phyloP scores from a whole-genome alignment of 2,329 filamentous ascomycete species.

The Stachybotrys chlorohalonatus region DNA sequence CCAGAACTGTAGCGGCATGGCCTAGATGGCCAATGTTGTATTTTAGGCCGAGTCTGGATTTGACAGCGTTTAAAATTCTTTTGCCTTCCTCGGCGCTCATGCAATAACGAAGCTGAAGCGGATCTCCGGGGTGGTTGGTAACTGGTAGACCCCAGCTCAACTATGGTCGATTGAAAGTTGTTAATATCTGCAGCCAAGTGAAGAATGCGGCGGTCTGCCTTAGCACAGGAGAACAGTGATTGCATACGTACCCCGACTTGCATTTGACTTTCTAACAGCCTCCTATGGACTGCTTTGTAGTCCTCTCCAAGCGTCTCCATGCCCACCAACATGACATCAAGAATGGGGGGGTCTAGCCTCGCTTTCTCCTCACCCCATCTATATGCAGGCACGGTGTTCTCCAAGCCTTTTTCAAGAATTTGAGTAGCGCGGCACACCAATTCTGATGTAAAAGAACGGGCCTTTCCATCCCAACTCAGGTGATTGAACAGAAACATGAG shows the following conservation, averaged over 20 bases:
- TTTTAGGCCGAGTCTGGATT: neutral
- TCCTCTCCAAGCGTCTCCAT: neutral
- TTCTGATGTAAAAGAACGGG: neutral
- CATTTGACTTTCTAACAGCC: neutral
- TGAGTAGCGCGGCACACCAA: neutral
- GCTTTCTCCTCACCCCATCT: slow-evolving; percentile 2
- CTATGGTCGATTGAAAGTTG: neutral
- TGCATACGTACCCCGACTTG: neutral
- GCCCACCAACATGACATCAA: slow-evolving; percentile 1
- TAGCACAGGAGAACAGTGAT: neutral
- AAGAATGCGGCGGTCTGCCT: neutral
- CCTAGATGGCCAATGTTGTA: slow-evolving; percentile 1
- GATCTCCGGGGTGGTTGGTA: neutral
- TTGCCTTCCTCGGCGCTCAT: neutral
- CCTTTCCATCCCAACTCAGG: slow-evolving; percentile 1
- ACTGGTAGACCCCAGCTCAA: slow-evolving; percentile 1
- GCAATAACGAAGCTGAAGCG: neutral
- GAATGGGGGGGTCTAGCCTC: slow-evolving; percentile 1
- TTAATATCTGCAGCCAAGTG: neutral
- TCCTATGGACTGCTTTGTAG: neutral
- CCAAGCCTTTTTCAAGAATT: neutral
- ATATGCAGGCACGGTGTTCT: neutral
- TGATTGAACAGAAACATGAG: slow-evolving; percentile 1
- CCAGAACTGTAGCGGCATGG: slow-evolving; percentile 1
- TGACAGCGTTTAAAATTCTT: neutral